Conservation (phyloP, 495 filamentous ascomycete genomes). For the Hypoxylon subgilvum region DNA sequence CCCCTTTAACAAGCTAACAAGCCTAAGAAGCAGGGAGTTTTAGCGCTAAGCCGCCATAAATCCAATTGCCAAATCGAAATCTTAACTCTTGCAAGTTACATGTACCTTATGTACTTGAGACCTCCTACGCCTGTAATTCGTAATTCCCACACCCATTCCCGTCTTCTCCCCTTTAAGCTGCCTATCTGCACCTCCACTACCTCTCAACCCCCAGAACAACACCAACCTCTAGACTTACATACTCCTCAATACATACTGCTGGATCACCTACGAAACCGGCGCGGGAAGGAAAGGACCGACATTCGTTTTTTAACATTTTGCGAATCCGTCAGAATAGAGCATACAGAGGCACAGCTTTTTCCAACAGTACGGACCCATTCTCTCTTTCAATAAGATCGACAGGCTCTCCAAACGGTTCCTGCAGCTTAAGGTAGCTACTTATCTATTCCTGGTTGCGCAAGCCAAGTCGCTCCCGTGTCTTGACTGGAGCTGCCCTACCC, state of each 20-base stretch:
- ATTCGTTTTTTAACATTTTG: conserved; percentile 31
- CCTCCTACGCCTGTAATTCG: conserved; percentile 22
- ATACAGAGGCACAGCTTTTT: conserved; percentile 1
- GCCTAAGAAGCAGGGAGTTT: conserved; percentile 10
- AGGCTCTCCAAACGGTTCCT: conserved; percentile 16
- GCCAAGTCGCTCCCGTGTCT: conserved; percentile 19
- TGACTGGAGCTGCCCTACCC: conserved; percentile 10
- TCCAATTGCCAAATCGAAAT: conserved; percentile 37
- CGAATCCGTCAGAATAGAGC: not conserved
- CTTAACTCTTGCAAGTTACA: conserved; percentile 6
- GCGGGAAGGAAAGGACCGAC: conserved; percentile 18
- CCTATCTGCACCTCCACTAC: too few relatives aligned
- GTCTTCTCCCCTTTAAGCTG: conserved; percentile 12
- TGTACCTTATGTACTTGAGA: too few relatives aligned
- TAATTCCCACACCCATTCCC: conserved; percentile 18
- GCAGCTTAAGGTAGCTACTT: conserved; percentile 12
- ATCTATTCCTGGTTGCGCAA: conserved; percentile 18
- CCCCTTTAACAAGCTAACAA: too few relatives aligned
- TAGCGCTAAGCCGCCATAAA: conserved; percentile 18
- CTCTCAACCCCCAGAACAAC: conserved; percentile 12
- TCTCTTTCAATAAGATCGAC: conserved; percentile 35
- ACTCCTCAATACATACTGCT: conserved; percentile 14
- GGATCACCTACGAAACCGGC: conserved; percentile 5
- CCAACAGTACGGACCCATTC: conserved; percentile 18
- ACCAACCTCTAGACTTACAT: conserved; percentile 17